Evolutionary conservation across 2,329 filamentous ascomycete genomes (phyloP).

Genomic region (Colletotrichum lindemuthianum): DNA sequence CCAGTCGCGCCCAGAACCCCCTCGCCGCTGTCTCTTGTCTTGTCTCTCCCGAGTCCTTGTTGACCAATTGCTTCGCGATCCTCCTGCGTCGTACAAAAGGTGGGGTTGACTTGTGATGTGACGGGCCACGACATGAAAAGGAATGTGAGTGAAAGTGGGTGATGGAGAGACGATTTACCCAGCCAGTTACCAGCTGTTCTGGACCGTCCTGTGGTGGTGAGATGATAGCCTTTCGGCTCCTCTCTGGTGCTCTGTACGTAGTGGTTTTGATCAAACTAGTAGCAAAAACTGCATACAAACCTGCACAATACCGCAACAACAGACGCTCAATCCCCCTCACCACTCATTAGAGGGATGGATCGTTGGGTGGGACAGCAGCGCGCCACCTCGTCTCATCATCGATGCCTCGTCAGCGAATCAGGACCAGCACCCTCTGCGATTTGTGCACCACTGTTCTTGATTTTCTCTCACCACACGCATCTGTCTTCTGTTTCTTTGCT

Average conservation of each 20-base stretch:
- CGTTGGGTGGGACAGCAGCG: conserved; percentile 29
- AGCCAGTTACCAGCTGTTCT: not conserved
- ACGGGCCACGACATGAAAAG: too few species aligned
- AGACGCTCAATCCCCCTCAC: not conserved
- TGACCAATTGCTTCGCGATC: too few species aligned
- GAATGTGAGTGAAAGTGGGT: not conserved
- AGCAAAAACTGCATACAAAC: too few species aligned
- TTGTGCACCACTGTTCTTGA: too few species aligned
- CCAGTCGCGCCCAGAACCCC: not conserved
- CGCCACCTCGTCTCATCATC: conserved; percentile 33
- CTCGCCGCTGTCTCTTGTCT: not conserved
- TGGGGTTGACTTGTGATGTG: too few species aligned
- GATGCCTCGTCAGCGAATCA: conserved; percentile 21
- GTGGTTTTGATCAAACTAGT: too few species aligned
- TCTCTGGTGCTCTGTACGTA: too few species aligned
- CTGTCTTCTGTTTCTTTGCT: too few species aligned
- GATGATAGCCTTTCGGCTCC: too few species aligned
- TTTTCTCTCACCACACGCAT: too few species aligned
- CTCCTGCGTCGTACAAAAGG: too few species aligned
- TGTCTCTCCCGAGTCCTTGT: conserved; percentile 4
- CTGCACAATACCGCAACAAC: not conserved
- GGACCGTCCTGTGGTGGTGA: too few species aligned
- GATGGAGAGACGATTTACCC: not conserved
- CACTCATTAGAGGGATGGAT: conserved; percentile 2
- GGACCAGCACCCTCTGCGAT: not conserved